Evolutionary conservation across 2,329 filamentous ascomycete species (phyloP).

Genomic region (Lachnellula suecica): DNA sequence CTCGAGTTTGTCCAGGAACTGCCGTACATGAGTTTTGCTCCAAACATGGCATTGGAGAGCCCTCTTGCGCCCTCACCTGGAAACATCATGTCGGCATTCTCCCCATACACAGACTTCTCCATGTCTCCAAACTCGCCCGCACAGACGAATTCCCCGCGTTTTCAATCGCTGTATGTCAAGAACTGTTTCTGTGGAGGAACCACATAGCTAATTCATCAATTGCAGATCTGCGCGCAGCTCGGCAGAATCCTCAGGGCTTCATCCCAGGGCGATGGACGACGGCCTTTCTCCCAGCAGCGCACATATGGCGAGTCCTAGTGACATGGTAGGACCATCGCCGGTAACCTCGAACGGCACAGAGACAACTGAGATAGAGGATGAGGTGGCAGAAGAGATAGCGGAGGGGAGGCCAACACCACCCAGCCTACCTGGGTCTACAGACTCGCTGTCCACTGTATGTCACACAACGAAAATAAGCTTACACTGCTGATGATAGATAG

Average conservation of each 20-base stretch:
- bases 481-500: constrained; percentile 21
- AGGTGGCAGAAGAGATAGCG: constrained; percentile 59
- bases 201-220: constrained; percentile 10
- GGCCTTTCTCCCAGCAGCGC: constrained; percentile 27
- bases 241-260: constrained; percentile 48
- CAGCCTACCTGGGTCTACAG: constrained; percentile 27
- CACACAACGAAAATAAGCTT: constrained; percentile 1
- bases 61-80: constrained; percentile 63
- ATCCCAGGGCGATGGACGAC: constrained; percentile 45
- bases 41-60: constrained; percentile 58
- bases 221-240: constrained; percentile 44
- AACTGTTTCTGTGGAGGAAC: constrained; percentile 1
- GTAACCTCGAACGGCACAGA: constrained; percentile 84
- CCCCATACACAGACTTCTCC: constrained; percentile 54
- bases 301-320: constrained; percentile 61
- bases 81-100: constrained; percentile 53
- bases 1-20: constrained; percentile 15
- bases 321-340: constrained; percentile 77
- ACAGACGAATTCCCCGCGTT: constrained; percentile 42
- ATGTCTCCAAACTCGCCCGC: constrained; percentile 51
- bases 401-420: constrained; percentile 38
- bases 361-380: constrained; percentile 81
- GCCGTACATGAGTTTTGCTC: constrained; percentile 19
- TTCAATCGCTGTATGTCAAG: constrained; percentile 50
- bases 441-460: constrained; percentile 27